Percentiles rank a stretch among this genome's conserved stretches.
Conservation (phyloP, 2,329 filamentous ascomycete genomes). For the Tolypocladium tropicale region DNA sequence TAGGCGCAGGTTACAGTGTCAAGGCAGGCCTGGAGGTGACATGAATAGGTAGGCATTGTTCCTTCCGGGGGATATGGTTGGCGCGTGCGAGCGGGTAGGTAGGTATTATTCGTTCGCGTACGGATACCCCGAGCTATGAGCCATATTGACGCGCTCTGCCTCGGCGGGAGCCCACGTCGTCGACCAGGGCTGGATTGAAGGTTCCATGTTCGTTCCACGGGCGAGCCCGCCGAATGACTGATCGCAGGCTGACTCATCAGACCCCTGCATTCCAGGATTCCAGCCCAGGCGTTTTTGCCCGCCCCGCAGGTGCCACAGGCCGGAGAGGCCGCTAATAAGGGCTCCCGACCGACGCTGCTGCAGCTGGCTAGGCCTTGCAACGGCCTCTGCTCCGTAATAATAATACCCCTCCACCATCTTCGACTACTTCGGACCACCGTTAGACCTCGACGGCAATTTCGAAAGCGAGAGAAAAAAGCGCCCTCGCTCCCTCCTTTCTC, state of each 20-base stretch:
- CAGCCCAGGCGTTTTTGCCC: neutral
- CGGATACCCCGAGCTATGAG: neutral
- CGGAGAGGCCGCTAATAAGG: neutral
- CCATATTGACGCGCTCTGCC: neutral
- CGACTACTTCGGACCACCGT: too few relatives aligned
- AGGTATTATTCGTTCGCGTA: too few relatives aligned
- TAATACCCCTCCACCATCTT: neutral
- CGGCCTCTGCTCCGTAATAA: too few relatives aligned
- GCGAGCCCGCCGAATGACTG: too few relatives aligned
- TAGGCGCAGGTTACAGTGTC: too few relatives aligned
- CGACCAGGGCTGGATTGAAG: neutral
- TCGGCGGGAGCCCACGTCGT: neutral
- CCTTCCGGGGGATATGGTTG: too few relatives aligned
- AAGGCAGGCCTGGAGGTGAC: too few relatives aligned
- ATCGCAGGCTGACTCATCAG: neutral
- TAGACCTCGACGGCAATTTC: neutral
- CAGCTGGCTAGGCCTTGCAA: neutral
- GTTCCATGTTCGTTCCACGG: too few relatives aligned
- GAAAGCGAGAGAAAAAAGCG: neutral
- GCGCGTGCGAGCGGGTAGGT: too few relatives aligned
- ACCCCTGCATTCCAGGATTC: neutral
- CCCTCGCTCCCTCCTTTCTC: too few relatives aligned
- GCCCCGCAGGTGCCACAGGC: neutral
- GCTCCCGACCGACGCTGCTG: neutral
- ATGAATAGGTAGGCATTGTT: too few relatives aligned